Evolutionary conservation across 108 stramenopile species (phyloP), one percentile per base, ranked within the genome.

Genomic region (Craspedostauros australis): DNA sequence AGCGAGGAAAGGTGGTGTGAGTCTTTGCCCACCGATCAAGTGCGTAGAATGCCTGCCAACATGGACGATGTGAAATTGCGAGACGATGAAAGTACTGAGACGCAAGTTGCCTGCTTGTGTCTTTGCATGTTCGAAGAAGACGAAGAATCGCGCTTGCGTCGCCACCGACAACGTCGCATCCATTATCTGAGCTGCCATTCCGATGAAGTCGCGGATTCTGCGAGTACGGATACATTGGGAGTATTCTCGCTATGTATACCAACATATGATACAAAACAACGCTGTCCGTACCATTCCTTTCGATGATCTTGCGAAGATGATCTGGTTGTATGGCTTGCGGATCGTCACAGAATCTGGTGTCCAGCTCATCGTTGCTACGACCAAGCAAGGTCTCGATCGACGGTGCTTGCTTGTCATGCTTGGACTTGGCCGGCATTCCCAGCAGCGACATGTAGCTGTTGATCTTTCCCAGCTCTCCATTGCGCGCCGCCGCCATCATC

Each of bases 1-100:
- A n/a, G n/a, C n/a, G n/a, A n/a, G n/a, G n/a, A n/a, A n/a, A n/a
- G n/a, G n/a, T n/a, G n/a, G n/a, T n/a, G n/a, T n/a, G n/a, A n/a
- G n/a, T n/a, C 77, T 84, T 15, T 68, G 68, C 11, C 81, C 64
- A 39, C 79, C 69, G 30, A 81, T 83, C 7, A 8, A 54, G 14
- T 5, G 20, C 23, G 23, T 41, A 0, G 42, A 27, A 1, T 42
- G 23, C 24, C 54, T 23, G 20, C 46, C 43, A 9, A 46, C 11
- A 32, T 32, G 36, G 24, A 38, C 44, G 25, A 57, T 46, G 6
- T 15, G 6, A 36, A 36, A 11, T 36, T 36, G 14, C 34, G 34
- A 36, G 14, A 36, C 34, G 14, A 36, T 14, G 34, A n/a, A n/a
- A n/a, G n/a, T n/a, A n/a, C n/a, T n/a, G n/a, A n/a, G n/a, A n/a